These are phyloP conservation scores for Cydonia oblonga DNA, from an alignment of 331 rosid species.

Conservation along the genomic window DNA sequence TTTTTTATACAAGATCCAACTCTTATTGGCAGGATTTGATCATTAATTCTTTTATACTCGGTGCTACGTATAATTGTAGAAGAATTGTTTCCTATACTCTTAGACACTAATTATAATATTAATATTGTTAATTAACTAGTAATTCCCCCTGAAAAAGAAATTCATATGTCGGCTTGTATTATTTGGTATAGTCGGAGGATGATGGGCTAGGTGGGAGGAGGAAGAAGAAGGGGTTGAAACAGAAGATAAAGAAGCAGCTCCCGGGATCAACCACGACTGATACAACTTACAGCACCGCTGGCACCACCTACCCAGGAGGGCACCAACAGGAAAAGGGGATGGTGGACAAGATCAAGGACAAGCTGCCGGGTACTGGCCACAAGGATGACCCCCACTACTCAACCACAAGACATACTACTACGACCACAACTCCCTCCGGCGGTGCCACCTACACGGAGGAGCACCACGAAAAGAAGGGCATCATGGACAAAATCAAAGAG, in stretches of 20 bases:
- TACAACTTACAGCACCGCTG: background rate
- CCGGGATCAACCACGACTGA: slow-evolving; percentile 12
- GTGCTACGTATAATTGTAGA: too few relatives aligned
- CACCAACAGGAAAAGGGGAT: background rate
- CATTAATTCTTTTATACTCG: too few relatives aligned
- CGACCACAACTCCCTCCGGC: background rate
- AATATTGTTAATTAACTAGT: too few relatives aligned
- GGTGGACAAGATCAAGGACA: background rate
- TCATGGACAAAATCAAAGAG: slow-evolving; percentile 43
- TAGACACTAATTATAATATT: too few relatives aligned
- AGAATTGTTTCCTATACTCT: too few relatives aligned
- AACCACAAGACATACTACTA: background rate
- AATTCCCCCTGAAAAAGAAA: too few relatives aligned
- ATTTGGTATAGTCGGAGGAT: slow-evolving; percentile 25
- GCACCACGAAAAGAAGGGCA: slow-evolving; percentile 28
- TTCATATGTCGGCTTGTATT: background rate
- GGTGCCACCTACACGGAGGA: background rate
- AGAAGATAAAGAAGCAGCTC: slow-evolving; percentile 31
- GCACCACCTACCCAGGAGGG: background rate
- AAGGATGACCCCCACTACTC: background rate
- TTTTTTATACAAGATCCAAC: too few relatives aligned
- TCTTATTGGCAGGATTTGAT: too few relatives aligned
- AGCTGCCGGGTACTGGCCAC: background rate
- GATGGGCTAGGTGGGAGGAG: slow-evolving; percentile 36
- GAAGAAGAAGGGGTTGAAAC: slow-evolving; percentile 22